Percentiles rank a stretch among this genome's conserved stretches.
Conservation (phyloP, 495 filamentous ascomycete species). For the Aspergillus leporis region DNA sequence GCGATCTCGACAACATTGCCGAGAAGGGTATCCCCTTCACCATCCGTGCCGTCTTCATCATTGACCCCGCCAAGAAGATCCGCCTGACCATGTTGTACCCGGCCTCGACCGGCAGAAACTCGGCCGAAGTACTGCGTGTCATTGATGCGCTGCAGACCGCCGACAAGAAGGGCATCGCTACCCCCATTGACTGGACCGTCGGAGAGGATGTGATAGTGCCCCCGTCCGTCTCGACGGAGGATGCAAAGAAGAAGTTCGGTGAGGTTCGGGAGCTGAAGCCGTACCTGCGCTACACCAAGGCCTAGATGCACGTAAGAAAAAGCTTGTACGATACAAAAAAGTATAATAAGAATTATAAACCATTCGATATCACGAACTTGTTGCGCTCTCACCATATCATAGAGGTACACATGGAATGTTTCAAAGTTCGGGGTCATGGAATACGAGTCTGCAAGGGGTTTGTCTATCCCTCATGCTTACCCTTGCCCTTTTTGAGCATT, state of each 20-base stretch:
- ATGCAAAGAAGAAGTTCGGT: slow-evolving; percentile 68
- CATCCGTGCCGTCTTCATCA: slow-evolving; percentile 69
- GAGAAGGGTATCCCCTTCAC: slow-evolving; percentile 63
- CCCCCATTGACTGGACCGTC: slow-evolving; percentile 63
- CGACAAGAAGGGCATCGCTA: slow-evolving; percentile 63
- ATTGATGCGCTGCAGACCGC: slow-evolving; percentile 65
- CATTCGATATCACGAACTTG: background rate
- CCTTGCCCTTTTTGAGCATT: too few species aligned
- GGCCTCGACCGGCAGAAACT: slow-evolving; percentile 64
- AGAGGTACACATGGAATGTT: too few species aligned
- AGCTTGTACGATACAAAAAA: background rate
- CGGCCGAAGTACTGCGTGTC: slow-evolving; percentile 64
- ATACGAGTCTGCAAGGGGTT: too few species aligned
- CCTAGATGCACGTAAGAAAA: slow-evolving; percentile 2
- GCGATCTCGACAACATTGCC: slow-evolving; percentile 57
- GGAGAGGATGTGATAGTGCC: slow-evolving; percentile 71
- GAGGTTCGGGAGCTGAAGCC: slow-evolving; percentile 65
- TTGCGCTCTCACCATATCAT: background rate
- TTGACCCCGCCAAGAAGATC: slow-evolving; percentile 71
- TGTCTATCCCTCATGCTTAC: too few species aligned
- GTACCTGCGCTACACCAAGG: slow-evolving; percentile 37
- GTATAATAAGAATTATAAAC: background rate
- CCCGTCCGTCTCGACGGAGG: slow-evolving; percentile 59
- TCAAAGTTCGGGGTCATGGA: too few species aligned
- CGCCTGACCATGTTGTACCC: slow-evolving; percentile 69